A percentile compares a stretch with the other conserved stretches of the same genome.
Evolutionary conservation across 768 basidiomycete species (phyloP).

Genomic region (Tylopilus cervinicoccineus): DNA sequence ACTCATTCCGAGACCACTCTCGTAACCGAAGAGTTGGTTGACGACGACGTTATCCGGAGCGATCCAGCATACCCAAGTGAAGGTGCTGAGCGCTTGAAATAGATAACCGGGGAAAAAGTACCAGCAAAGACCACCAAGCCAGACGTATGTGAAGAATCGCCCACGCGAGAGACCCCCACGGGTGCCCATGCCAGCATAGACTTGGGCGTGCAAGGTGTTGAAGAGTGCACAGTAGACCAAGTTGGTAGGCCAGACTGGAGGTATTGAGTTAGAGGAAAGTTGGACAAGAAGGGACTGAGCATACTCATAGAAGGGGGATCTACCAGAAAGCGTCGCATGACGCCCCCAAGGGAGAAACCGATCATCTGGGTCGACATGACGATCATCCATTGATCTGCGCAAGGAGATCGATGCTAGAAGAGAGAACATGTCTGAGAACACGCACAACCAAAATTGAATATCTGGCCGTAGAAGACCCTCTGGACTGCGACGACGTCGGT

Average conservation of each 20-base stretch:
- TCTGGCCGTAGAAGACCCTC: conserved; percentile 60
- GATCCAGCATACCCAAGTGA: conserved; percentile 65
- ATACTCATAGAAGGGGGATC: conserved; percentile 62
- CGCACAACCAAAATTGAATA: conserved; percentile 47
- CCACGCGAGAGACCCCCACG: conserved; percentile 48
- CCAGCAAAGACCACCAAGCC: conserved; percentile 37
- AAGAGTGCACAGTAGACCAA: conserved; percentile 70
- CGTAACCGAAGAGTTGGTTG: conserved; percentile 74
- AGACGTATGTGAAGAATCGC: conserved; percentile 48
- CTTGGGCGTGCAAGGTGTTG: conserved; percentile 68
- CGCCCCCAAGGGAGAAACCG: conserved; percentile 57
- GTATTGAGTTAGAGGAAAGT: conserved; percentile 14
- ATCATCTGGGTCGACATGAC: conserved; percentile 74
- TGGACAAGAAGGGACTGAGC: conserved; percentile 4
- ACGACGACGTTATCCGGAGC: conserved; percentile 63
- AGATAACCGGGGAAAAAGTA: conserved; percentile 74
- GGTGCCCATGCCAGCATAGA: conserved; percentile 40
- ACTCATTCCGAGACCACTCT: conserved; percentile 59
- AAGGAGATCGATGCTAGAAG: too few species aligned
- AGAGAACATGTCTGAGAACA: background rate
- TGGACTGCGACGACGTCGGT: conserved; percentile 77
- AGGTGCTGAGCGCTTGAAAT: conserved; percentile 62
- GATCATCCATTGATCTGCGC: conserved; percentile 52
- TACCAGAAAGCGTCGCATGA: conserved; percentile 60
- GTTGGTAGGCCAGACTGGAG: conserved; percentile 68